Evolutionary conservation across 2,329 filamentous ascomycete species (phyloP), one percentile per base, ranked within the genome.

Genomic region (Fusarium illudens): DNA sequence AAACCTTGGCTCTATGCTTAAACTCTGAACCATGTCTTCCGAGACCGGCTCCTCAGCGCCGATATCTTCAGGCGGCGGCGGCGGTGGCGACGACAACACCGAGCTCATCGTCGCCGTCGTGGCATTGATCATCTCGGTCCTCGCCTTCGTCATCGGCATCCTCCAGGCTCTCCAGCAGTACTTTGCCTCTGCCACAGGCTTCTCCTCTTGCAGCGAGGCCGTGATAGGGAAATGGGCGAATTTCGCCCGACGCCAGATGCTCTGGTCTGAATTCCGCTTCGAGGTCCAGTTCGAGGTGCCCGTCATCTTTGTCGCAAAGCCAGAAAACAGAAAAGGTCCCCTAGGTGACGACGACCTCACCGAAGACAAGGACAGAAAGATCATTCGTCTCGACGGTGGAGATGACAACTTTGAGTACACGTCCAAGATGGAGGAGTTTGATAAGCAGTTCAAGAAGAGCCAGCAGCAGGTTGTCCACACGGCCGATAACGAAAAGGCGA

Each of bases 141-240:
- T 83, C 5, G 81, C 81, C 17, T 73, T 83, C 2, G 25, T 80
- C 6, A 79, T 79, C 4, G 77, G 81, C 4, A 53, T 77, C 4
- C 66, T 80, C 2, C 81, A 83, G 52, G 77, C 81, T 0, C 68
- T 78, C 1, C 81, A 83, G 55, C 81, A 83, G 59, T 83, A 81
- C 61, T 75, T 77, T 13, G 76, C 80, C 0, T 81, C 81, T 2
- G 81, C 81, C 0, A 75, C 76, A 3, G 80, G 80, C 12, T 82
- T 79, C 60, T 73, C 79, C 1, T 79, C 75, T 19, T 82, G 80
- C 65, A 74, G 76, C 50, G 71, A 78, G 30, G 75, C 74, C 1
- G 79, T 81, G 7, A 80, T 81, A 67, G 80, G 81, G 1, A 71
- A 75, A 29, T 83, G 81, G 81, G 65, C 76, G 25, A 58, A 70